These are phyloP conservation scores for Bjerkandera adusta DNA, from an alignment of 1,284 basidiomycete species.

Conservation along the genomic window DNA sequence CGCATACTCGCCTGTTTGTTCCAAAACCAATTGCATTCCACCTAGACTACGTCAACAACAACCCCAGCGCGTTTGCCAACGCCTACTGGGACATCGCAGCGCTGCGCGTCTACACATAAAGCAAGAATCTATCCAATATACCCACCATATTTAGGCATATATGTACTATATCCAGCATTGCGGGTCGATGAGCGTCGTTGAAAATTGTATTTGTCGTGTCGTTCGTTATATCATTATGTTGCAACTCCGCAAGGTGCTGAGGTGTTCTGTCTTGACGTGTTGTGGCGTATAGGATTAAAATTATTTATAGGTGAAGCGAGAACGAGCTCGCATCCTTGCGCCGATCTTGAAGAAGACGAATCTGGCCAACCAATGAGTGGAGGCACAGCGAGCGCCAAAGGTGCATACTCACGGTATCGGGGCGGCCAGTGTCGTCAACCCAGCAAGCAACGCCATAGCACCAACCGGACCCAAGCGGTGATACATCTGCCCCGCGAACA, in stretches of 20 bases:
- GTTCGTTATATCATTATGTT: not conserved
- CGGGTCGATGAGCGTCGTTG: not conserved
- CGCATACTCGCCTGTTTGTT: not conserved
- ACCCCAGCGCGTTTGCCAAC: slow-evolving; percentile 43
- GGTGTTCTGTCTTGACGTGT: too few relatives aligned
- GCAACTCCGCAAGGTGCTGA: too few relatives aligned
- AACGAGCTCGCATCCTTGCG: slow-evolving; percentile 34
- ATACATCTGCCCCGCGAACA: slow-evolving; percentile 64
- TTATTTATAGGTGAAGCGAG: slow-evolving; percentile 29
- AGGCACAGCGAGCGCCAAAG: not conserved
- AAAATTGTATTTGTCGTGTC: not conserved
- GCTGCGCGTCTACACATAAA: slow-evolving; percentile 26
- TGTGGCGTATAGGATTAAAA: too few relatives aligned
- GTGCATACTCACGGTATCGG: slow-evolving; percentile 62
- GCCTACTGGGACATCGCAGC: slow-evolving; percentile 48
- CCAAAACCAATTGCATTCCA: not conserved
- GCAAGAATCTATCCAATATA: not conserved
- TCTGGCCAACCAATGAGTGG: slow-evolving; percentile 18
- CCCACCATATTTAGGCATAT: not conserved
- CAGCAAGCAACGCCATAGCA: slow-evolving; percentile 71
- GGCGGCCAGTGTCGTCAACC: slow-evolving; percentile 65
- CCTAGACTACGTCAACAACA: slow-evolving; percentile 40
- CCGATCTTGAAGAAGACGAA: slow-evolving; percentile 43
- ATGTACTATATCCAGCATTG: not conserved
- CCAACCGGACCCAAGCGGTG: slow-evolving; percentile 64